phyloP scores from a whole-genome alignment of 1,284 basidiomycete species.

The Ustilago loliicola region DNA sequence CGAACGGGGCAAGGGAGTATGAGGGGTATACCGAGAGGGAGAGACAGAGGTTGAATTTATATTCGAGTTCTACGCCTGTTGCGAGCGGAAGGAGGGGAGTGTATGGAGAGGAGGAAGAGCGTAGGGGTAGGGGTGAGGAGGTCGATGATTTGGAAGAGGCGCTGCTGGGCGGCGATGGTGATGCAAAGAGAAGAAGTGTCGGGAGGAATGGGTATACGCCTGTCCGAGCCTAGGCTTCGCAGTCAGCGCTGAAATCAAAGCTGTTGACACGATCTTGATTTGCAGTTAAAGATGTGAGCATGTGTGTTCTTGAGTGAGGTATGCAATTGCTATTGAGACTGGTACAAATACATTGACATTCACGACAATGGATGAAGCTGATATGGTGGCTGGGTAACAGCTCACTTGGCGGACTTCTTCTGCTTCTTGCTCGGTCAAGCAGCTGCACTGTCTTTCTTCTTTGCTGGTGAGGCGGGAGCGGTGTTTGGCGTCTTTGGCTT shows the following conservation, averaged over 20 bases:
- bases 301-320: background rate
- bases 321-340: slow-evolving; percentile 19
- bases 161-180: slow-evolving; percentile 24
- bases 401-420: slow-evolving; percentile 32
- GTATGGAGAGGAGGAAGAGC: slow-evolving; percentile 18
- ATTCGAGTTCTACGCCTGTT: slow-evolving; percentile 29
- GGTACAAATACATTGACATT: slow-evolving; percentile 35
- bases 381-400: background rate
- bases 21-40: slow-evolving; percentile 8
- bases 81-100: slow-evolving; percentile 3
- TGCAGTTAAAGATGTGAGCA: background rate
- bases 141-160: slow-evolving; percentile 40
- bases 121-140: slow-evolving; percentile 6
- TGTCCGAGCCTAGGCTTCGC: slow-evolving; percentile 9
- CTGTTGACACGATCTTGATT: background rate
- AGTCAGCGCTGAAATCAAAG: slow-evolving; percentile 3
- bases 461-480: slow-evolving; percentile 9
- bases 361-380: background rate
- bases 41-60: slow-evolving; percentile 20
- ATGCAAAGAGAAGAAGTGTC: slow-evolving; percentile 22
- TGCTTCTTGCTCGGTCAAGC: slow-evolving; percentile 34
- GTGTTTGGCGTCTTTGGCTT: slow-evolving; percentile 42
- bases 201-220: slow-evolving; percentile 39
- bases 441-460: slow-evolving; percentile 18
- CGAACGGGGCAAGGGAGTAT: background rate